phyloP scores from a whole-genome alignment of 176 grass and related monocot genomes.

The Secale cereale region DNA sequence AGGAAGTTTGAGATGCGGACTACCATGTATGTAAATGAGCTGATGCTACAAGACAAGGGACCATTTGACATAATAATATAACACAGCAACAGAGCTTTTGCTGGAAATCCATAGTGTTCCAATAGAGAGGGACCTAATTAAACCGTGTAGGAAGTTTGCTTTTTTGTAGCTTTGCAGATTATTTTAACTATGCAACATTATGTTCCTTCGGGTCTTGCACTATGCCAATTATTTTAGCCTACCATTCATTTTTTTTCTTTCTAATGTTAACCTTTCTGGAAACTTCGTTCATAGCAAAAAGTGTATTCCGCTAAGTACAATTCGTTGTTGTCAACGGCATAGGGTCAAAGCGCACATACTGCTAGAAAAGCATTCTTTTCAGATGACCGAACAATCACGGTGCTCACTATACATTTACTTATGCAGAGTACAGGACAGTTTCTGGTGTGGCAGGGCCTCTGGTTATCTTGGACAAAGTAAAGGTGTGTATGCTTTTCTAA shows the following conservation, averaged over 20 bases:
- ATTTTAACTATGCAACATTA: neutral
- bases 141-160: neutral
- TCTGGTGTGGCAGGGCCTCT: constrained; percentile 97
- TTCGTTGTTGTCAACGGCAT: neutral
- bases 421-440: constrained; percentile 94
- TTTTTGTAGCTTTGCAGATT: neutral
- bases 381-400: neutral
- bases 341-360: neutral
- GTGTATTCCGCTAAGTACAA: neutral
- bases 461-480: constrained; percentile 99
- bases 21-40: neutral
- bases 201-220: neutral
- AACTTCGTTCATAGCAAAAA: neutral
- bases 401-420: neutral
- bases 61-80: neutral
- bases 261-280: neutral
- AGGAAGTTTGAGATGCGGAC: neutral
- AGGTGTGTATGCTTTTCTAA: constrained; percentile 47
- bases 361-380: constrained; percentile 1
- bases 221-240: neutral
- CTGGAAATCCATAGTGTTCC: neutral
- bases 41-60: neutral
- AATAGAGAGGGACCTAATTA: neutral
- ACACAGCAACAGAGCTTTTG: neutral
- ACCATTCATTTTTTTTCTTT: neutral